Evolutionary conservation across 768 basidiomycete species (phyloP).

Genomic region (Kwoniella dendrophila): DNA sequence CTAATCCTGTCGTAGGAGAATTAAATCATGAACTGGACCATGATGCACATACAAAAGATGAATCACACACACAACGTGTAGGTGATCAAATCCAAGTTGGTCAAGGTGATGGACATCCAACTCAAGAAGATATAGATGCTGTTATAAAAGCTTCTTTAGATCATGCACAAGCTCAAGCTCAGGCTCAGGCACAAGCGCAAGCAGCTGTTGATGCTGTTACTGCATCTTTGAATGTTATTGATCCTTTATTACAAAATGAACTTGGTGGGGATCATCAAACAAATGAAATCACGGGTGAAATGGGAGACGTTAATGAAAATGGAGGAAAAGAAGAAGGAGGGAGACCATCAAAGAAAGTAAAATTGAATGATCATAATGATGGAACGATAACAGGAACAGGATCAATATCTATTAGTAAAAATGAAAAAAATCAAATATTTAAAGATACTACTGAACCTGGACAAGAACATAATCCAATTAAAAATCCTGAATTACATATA

Average conservation of each 20-base stretch:
- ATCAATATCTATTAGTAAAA: not conserved
- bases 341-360: too few relatives aligned
- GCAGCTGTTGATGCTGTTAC: not conserved
- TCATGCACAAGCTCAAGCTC: constrained; percentile 18
- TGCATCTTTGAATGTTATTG: not conserved
- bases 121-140: constrained; percentile 25
- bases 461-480: constrained; percentile 18
- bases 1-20: not conserved
- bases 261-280: too few relatives aligned
- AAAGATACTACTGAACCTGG: not conserved
- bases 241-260: not conserved
- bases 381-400: not conserved
- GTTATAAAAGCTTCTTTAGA: constrained; percentile 23
- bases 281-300: too few relatives aligned
- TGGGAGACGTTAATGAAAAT: too few relatives aligned
- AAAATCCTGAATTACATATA: constrained; percentile 19
- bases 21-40: not conserved
- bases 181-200: constrained; percentile 8
- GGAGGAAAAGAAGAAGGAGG: too few relatives aligned
- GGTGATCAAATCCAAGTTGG: not conserved
- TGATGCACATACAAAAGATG: not conserved
- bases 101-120: constrained; percentile 13
- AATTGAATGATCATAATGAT: not conserved
- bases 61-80: not conserved
- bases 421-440: not conserved